Conservation (phyloP, 1,139 yeast species). For the Hyphopichia burtonii region DNA sequence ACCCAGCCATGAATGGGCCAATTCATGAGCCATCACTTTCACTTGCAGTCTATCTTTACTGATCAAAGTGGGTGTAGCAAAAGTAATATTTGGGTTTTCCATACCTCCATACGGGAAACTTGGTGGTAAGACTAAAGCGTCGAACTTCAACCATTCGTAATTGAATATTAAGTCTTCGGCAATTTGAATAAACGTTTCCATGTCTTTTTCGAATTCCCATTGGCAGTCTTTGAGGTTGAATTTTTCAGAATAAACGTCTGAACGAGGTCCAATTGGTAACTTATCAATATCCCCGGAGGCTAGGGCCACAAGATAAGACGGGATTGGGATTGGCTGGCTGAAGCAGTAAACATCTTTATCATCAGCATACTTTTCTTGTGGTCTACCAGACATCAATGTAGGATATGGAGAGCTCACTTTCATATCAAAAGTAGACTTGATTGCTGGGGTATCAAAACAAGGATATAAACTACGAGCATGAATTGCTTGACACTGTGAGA, state of each 20-base stretch:
- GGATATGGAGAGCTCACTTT: constrained; percentile 63
- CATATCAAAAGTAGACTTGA: constrained; percentile 66
- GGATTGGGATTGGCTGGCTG: constrained; percentile 79
- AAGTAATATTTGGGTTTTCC: constrained; percentile 92
- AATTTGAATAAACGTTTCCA: constrained; percentile 73
- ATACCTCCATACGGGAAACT: constrained; percentile 94
- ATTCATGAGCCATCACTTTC: constrained; percentile 87
- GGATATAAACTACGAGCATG: constrained; percentile 90
- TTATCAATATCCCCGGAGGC: constrained; percentile 79
- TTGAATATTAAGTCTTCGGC: constrained; percentile 79
- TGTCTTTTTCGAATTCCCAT: constrained; percentile 77
- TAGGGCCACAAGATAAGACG: constrained; percentile 78
- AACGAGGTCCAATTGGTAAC: constrained; percentile 81
- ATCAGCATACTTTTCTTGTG: constrained; percentile 16
- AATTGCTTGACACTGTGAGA: constrained; percentile 89
- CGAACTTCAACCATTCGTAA: constrained; percentile 85
- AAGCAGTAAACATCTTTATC: constrained; percentile 38
- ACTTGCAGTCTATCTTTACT: constrained; percentile 86
- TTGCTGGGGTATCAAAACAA: constrained; percentile 87
- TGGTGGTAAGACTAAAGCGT: constrained; percentile 75
- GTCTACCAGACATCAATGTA: constrained; percentile 70
- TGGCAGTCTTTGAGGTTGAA: constrained; percentile 63
- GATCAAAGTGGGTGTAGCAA: constrained; percentile 86
- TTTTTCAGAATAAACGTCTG: constrained; percentile 80
- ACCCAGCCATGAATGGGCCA: constrained; percentile 93